Evolutionary conservation across 495 filamentous ascomycete species (phyloP).

Genomic region (Venustampulla echinocandica): DNA sequence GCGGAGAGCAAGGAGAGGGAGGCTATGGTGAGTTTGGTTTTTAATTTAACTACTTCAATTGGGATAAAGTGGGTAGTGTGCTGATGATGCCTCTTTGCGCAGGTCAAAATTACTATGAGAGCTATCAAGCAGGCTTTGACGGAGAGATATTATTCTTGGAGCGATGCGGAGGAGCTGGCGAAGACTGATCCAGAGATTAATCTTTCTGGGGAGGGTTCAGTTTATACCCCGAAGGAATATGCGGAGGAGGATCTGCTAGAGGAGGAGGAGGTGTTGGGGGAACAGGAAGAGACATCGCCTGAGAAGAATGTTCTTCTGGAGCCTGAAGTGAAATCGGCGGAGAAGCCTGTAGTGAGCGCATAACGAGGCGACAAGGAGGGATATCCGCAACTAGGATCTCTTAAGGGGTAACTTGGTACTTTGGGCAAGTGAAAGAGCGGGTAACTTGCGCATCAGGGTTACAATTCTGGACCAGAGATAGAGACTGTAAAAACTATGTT

Average conservation of each 20-base stretch:
- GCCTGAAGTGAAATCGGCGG: slow-evolving; percentile 12
- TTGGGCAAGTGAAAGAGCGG: too few species aligned
- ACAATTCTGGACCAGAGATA: too few species aligned
- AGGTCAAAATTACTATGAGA: slow-evolving; percentile 66
- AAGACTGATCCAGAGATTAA: slow-evolving; percentile 57
- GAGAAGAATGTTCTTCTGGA: slow-evolving; percentile 1
- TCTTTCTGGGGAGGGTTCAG: slow-evolving; percentile 37
- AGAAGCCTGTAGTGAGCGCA: slow-evolving; percentile 4
- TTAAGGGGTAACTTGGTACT: too few species aligned
- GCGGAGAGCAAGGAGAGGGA: slow-evolving; percentile 52
- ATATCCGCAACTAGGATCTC: too few species aligned
- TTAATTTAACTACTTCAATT: too few species aligned
- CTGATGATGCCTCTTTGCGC: neutral
- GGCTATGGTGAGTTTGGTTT: slow-evolving; percentile 46
- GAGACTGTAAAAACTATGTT: neutral
- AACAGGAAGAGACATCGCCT: neutral
- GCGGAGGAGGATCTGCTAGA: slow-evolving; percentile 14
- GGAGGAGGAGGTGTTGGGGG: slow-evolving; percentile 7
- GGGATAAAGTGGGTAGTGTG: neutral
- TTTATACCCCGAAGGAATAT: slow-evolving; percentile 30
- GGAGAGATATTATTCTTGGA: slow-evolving; percentile 84
- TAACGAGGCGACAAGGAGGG: neutral
- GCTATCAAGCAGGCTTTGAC: slow-evolving; percentile 76
- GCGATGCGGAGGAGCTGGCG: slow-evolving; percentile 68
- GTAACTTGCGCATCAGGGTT: too few species aligned